These are phyloP conservation scores for Allium fistulosum DNA, from an alignment of 106 monocot species.

Conservation along the genomic window DNA sequence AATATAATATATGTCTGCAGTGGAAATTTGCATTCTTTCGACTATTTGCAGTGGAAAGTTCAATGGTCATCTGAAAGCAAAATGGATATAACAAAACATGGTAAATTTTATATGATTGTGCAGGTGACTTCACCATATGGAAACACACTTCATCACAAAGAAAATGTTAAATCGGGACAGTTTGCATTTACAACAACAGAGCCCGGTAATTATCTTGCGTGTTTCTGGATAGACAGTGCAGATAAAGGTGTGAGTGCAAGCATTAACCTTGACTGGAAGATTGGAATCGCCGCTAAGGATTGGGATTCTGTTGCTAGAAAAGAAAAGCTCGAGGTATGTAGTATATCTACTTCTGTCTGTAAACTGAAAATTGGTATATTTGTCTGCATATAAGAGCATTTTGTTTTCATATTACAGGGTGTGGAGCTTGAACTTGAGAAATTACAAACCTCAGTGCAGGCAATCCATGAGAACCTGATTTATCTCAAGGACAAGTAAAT, in stretches of 20 bases:
- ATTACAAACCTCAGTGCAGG: conserved; percentile 57
- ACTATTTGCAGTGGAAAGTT: too few species aligned
- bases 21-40: too few species aligned
- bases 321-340: conserved; percentile 77
- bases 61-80: too few species aligned
- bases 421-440: conserved; percentile 81
- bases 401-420: conserved; percentile 31
- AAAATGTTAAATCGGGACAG: conserved; percentile 53
- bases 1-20: too few species aligned
- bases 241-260: conserved; percentile 36
- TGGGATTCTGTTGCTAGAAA: conserved; percentile 90
- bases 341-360: too few species aligned
- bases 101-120: not conserved
- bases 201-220: conserved; percentile 78
- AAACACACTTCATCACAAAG: conserved; percentile 64
- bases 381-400: too few species aligned
- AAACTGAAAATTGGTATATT: too few species aligned
- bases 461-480: conserved; percentile 77
- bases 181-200: conserved; percentile 94
- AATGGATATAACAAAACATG: too few species aligned
- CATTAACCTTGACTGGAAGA: conserved; percentile 72
- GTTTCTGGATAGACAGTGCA: conserved; percentile 62
- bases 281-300: conserved; percentile 81
- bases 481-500: conserved; percentile 62
- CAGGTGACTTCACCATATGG: conserved; percentile 95